Base-by-base conservation (phyloP, 192 early-diverging fungal species). In the Obelidium mucronatum region DNA sequence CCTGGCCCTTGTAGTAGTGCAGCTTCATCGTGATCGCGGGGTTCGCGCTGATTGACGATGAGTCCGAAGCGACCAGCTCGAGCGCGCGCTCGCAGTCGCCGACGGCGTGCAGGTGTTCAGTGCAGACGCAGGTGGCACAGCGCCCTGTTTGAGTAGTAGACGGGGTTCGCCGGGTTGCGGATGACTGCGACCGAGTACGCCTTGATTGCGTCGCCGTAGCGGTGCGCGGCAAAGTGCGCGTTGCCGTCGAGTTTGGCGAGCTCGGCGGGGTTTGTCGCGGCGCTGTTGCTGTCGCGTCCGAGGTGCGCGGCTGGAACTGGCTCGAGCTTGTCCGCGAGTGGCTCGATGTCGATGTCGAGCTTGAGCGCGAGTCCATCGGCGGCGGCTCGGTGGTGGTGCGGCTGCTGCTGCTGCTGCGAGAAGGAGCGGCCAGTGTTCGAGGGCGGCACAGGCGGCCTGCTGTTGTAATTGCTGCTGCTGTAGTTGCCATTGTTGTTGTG, bases 71-170 rank as follows among this genome's bases (percentile, higher is more conserved):
- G 28, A 33, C 15, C 66, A 94, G 71, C 42, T 92, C 90, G 13
- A 93, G 83, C 2, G 92, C 92, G 8, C 66, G 75, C 51, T 84
- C 75, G 67, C 90, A 92, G 67, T 96, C 94, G n/a, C 56, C 58
- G 5, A 91, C 81, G 17, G 86, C 88, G 24, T 85, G 78, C 31
- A 85, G 68, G 63, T 78, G 90, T 40, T 89, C 79, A 22, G n/a
- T 86, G 85, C 24, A 93, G 77, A 69, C 88, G 89, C 31, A 93
- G 85, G 61, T 89, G 90, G 66, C 90, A 92, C 13, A 94, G 84
- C 15, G 94, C 94, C 13, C 94, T 81, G 71, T 96, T 96, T n/a
- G 92, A 93, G 78, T 90, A 96, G 76, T 93, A 96, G 2, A 87
- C 78, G 22, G 90, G 79, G 52, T 90, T 85, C 8, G 40, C 78